Percentiles rank a stretch among this genome's conserved stretches.
Evolutionary conservation across 106 monocot genomes (phyloP).

Genomic region (Apostasia ramifera): DNA sequence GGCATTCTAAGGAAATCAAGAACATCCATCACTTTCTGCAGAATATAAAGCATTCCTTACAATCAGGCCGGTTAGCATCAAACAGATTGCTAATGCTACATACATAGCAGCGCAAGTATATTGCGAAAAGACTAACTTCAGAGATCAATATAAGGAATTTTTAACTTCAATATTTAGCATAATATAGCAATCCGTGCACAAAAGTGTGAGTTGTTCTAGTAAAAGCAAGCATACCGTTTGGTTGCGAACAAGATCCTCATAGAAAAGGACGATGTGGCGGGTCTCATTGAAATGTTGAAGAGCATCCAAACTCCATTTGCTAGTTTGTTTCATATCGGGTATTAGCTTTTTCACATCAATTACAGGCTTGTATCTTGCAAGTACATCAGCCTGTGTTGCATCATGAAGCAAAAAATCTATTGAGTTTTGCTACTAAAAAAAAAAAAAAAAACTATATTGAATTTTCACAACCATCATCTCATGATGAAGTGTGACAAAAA

Average conservation of each 20-base stretch:
- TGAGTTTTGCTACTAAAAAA: too few species aligned
- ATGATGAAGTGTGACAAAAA: too few species aligned
- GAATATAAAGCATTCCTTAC: neutral
- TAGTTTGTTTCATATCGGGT: constrained; percentile 31
- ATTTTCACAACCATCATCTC: too few species aligned
- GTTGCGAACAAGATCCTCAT: constrained; percentile 82
- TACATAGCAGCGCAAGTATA: too few species aligned
- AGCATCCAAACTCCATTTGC: constrained; percentile 39
- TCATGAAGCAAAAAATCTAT: neutral
- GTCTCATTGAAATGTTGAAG: constrained; percentile 61
- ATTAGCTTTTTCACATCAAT: constrained; percentile 40
- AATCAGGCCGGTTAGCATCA: neutral
- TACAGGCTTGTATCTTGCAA: constrained; percentile 64
- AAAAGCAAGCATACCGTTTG: constrained; percentile 35
- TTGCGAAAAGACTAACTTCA: too few species aligned
- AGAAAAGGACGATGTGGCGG: constrained; percentile 69
- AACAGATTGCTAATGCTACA: neutral
- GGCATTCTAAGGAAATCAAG: constrained; percentile 10
- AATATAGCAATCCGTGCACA: too few species aligned
- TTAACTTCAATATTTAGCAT: too few species aligned
- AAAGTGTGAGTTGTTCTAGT: neutral
- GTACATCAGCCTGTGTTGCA: constrained; percentile 55
- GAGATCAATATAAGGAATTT: neutral
- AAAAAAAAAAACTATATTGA: too few species aligned
- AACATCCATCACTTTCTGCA: constrained; percentile 9